Conservation (phyloP, 1,284 basidiomycete species). For the Rhodotorula sp. region DNA sequence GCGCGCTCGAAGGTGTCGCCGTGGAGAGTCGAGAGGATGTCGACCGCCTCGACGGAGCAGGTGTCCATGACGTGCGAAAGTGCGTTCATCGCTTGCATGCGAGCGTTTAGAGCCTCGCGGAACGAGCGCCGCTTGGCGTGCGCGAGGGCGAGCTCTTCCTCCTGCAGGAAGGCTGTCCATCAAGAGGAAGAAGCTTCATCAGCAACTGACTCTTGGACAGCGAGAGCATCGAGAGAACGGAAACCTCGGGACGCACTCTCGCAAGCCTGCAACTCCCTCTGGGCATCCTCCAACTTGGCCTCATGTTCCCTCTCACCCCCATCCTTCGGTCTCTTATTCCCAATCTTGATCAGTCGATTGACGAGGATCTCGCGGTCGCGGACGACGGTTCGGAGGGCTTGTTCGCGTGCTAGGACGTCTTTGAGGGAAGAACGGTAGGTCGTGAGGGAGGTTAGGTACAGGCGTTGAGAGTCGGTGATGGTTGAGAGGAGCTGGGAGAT, state of each 20-base stretch:
- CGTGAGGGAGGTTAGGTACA: conserved; percentile 48
- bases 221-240: background rate
- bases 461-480: conserved; percentile 47
- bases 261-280: conserved; percentile 50
- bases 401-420: conserved; percentile 51
- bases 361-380: conserved; percentile 52
- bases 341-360: conserved; percentile 50
- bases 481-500: conserved; percentile 48
- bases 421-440: conserved; percentile 51
- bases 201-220: background rate
- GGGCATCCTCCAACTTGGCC: conserved; percentile 47
- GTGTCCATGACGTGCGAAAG: conserved; percentile 50
- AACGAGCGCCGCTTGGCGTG: conserved; percentile 51
- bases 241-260: conserved; percentile 44
- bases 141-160: conserved; percentile 48
- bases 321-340: conserved; percentile 46
- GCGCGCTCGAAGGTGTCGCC: conserved; percentile 12
- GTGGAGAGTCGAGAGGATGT: conserved; percentile 46
- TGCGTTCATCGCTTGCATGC: conserved; percentile 51
- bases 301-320: conserved; percentile 43
- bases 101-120: conserved; percentile 50
- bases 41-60: conserved; percentile 47
- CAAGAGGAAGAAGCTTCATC: too few relatives aligned
- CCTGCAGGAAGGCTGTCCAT: conserved; percentile 38
- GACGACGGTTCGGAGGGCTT: conserved; percentile 49